A percentile compares a stretch with the other conserved stretches of the same genome.
These are phyloP conservation scores for Miscanthus sacchariflorus DNA, from an alignment of 202 grass and related monocot species.

Conservation along the genomic window DNA sequence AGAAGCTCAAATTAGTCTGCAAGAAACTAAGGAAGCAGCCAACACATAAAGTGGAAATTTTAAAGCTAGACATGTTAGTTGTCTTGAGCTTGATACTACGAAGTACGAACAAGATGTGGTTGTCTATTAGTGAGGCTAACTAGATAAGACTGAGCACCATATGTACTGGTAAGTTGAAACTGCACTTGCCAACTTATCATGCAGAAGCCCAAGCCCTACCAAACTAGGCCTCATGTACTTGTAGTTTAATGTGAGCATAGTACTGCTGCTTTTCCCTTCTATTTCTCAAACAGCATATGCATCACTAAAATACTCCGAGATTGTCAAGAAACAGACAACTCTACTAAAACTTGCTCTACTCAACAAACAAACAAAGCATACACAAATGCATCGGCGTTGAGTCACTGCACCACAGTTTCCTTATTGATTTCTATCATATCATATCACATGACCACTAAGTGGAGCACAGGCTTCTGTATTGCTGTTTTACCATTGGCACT, in stretches of 20 bases:
- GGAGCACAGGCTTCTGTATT: not conserved
- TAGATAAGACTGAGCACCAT: not conserved
- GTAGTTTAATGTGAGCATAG: not conserved
- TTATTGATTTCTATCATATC: conserved; percentile 13
- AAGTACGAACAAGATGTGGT: not conserved
- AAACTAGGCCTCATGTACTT: not conserved
- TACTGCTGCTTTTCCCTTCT: not conserved
- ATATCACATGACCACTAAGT: not conserved
- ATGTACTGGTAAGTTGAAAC: conserved; percentile 12
- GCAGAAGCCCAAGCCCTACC: not conserved
- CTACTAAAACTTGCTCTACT: conserved; percentile 10
- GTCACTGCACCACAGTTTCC: not conserved
- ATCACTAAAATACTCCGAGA: not conserved
- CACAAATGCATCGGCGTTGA: not conserved
- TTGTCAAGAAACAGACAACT: conserved; percentile 8
- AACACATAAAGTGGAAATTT: conserved; percentile 8
- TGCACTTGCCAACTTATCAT: not conserved
- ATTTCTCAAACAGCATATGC: conserved; percentile 1
- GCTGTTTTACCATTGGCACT: not conserved
- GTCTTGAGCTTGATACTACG: conserved; percentile 9
- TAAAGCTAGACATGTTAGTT: not conserved
- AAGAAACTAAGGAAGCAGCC: conserved; percentile 24
- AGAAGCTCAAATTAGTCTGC: not conserved
- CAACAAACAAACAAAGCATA: conserved; percentile 32
- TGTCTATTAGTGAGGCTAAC: not conserved